Percentiles rank a stretch among this genome's conserved stretches.
These are phyloP conservation scores for Leishmania aethiopica DNA, from an alignment of 208 protist genomes.

Conservation along the genomic window DNA sequence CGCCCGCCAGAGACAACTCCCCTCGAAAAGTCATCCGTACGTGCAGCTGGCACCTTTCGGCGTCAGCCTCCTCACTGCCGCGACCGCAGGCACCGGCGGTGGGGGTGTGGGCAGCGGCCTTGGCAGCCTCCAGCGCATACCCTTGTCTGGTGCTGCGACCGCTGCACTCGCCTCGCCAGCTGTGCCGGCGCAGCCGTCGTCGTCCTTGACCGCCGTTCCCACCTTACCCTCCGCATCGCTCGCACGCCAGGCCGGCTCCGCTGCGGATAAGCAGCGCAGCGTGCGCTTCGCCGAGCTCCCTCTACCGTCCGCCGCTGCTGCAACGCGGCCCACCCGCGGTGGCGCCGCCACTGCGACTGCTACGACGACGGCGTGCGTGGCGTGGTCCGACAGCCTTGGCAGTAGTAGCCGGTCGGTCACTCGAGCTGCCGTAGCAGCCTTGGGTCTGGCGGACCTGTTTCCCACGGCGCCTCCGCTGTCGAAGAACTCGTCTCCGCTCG, in stretches of 20 bases:
- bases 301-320: not conserved
- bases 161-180: not conserved
- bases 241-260: not conserved
- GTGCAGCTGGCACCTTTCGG: constrained; percentile 62
- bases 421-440: constrained; percentile 28
- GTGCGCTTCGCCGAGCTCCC: constrained; percentile 10
- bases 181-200: not conserved
- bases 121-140: constrained; percentile 45
- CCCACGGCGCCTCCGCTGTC: constrained; percentile 27
- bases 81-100: constrained; percentile 23
- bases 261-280: not conserved
- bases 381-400: constrained; percentile 12
- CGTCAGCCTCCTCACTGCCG: constrained; percentile 63
- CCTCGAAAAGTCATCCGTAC: constrained; percentile 1
- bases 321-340: not conserved
- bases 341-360: not conserved
- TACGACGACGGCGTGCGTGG: not conserved
- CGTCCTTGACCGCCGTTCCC: not conserved
- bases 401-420: constrained; percentile 18
- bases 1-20: not conserved
- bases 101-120: constrained; percentile 7
- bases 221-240: not conserved
- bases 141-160: constrained; percentile 7
- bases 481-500: not conserved
- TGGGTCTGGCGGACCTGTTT: constrained; percentile 48